Evolutionary conservation across 768 basidiomycete genomes (phyloP), one percentile per base, ranked within the genome.

Genomic region (Cytidiella melzeri): DNA sequence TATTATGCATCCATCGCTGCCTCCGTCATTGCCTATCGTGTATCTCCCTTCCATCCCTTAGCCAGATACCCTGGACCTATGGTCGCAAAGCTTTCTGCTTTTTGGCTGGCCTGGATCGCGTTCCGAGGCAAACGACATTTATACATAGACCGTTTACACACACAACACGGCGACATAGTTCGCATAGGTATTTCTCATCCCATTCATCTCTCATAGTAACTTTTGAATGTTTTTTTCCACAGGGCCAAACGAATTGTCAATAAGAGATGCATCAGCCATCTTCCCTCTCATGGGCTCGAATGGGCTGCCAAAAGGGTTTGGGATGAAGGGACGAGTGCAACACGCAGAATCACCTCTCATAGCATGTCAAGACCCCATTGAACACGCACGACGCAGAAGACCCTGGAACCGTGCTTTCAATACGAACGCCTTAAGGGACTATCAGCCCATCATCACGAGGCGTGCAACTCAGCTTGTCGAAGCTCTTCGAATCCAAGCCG

Each of bases 41-140:
- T 62, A n/a, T 56, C 57, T 2, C 61, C 62, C 3, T 53, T 58
- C 28, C 62, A 64, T 36, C 62, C 62, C 0, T 52, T 64, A 11
- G 55, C 57, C 3, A 46, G 43, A 9, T 59, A 59, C 42, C 62
- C 62, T 1, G 62, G 62, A 19, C 61, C 61, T 4, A 5, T 51
- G 10, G 21, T 39, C 3, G 37, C 43, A 45, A 62, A 54, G 39
- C n/a, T 62, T 2, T 56, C 62, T 2, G 57, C 56, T 28, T 19
- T 58, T 2, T 46, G 45, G 20, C 3, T 53, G 36, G 47, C 50
- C 2, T 55, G 36, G 23, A 41, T 54, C 27, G 43, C 52, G 11
- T 41, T 15, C 21, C 26, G 36, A 4, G 63, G 63, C 12, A 53
- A 52, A 21, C 38, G 52, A 42, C 53, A 61, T 43, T 21, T 39